phyloP scores from a whole-genome alignment of 768 basidiomycete species.

The Sporobolomyces roseus region DNA sequence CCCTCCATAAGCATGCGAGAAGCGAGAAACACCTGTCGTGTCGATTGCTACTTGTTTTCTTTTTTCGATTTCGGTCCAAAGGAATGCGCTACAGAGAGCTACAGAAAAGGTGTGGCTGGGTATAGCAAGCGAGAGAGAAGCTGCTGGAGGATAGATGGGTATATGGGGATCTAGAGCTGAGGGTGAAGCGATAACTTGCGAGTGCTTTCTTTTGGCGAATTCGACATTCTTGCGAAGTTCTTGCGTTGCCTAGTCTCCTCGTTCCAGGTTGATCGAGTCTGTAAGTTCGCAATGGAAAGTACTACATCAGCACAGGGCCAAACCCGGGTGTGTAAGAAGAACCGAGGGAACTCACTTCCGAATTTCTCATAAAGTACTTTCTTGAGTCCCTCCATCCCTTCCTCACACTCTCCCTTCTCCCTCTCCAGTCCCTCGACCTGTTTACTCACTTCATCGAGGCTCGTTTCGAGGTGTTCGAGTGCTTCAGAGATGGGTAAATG shows the following conservation, averaged over 20 bases:
- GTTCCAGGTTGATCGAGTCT: constrained; percentile 42
- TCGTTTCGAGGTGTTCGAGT: constrained; percentile 19
- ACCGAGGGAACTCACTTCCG: constrained; percentile 32
- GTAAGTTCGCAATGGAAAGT: background rate
- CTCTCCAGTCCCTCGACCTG: constrained; percentile 18
- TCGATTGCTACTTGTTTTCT: no score
- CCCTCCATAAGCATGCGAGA: no score
- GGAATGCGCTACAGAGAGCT: no score
- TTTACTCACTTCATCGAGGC: constrained; percentile 11
- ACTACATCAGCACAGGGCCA: background rate
- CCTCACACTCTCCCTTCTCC: constrained; percentile 18
- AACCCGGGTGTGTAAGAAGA: background rate
- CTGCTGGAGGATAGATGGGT: no score
- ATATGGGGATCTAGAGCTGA: no score
- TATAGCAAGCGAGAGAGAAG: no score
- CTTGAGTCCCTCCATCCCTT: constrained; percentile 34
- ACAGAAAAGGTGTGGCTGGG: no score
- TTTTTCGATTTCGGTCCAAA: no score
- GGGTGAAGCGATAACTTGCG: no score
- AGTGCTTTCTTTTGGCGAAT: no score
- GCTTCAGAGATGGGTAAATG: constrained; percentile 48
- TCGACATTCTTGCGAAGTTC: no score
- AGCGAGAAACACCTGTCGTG: no score
- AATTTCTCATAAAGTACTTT: constrained; percentile 39
- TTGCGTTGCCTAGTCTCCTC: constrained; percentile 12